These are phyloP conservation scores for Coemansia sp. DNA, from an alignment of 371 early-diverging fungal genomes.

Conservation along the genomic window DNA sequence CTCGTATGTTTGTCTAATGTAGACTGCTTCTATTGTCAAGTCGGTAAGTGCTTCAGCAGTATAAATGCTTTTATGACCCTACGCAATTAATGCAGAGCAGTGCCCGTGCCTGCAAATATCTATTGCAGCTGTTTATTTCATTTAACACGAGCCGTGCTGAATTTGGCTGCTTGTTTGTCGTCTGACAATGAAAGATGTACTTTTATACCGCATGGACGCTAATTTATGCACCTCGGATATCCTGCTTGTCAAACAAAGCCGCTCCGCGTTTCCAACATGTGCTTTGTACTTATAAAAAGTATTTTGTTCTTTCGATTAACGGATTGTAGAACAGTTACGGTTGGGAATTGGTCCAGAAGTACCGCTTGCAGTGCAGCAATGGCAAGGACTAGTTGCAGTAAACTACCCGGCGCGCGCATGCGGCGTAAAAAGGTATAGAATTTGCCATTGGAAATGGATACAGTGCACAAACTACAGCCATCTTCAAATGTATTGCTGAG, in stretches of 20 bases:
- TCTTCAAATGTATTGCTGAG: background rate
- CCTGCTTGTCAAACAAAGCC: background rate
- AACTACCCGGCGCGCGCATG: slow-evolving; percentile 61
- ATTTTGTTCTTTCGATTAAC: background rate
- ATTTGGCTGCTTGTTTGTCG: background rate
- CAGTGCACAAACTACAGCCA: background rate
- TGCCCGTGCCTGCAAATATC: background rate
- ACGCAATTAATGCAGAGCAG: slow-evolving; percentile 3
- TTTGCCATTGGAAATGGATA: background rate
- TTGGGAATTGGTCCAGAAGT: slow-evolving; percentile 63
- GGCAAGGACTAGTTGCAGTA: slow-evolving; percentile 85
- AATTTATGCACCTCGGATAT: slow-evolving; percentile 7
- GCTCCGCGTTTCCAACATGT: background rate
- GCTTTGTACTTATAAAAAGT: background rate
- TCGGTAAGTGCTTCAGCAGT: slow-evolving; percentile 55
- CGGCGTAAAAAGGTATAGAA: slow-evolving; percentile 56
- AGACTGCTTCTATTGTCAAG: slow-evolving; percentile 79
- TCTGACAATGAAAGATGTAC: background rate
- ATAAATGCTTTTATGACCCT: background rate
- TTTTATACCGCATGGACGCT: background rate
- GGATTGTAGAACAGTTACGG: slow-evolving; percentile 66
- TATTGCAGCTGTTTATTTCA: slow-evolving; percentile 7
- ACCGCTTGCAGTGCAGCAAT: slow-evolving; percentile 88
- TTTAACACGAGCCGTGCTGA: background rate
- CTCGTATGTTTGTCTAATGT: slow-evolving; percentile 4